phyloP scores from a whole-genome alignment of 1,284 basidiomycete genomes.

The Ganoderma boninense region DNA sequence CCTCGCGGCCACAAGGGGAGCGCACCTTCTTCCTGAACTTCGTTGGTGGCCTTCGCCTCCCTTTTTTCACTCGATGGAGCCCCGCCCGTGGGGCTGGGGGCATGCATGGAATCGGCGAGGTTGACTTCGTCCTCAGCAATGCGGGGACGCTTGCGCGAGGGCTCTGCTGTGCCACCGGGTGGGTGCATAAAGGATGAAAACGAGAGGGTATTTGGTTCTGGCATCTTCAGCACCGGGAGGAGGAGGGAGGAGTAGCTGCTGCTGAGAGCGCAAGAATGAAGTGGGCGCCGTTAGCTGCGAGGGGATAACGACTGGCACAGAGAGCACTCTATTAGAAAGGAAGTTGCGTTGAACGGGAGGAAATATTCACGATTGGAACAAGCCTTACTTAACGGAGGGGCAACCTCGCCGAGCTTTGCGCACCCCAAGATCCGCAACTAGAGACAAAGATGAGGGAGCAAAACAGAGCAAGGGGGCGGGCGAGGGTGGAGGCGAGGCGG shows the following conservation, averaged over 20 bases:
- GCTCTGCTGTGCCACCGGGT: constrained; percentile 13
- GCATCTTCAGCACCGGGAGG: constrained; percentile 15
- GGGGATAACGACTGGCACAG: too few species aligned
- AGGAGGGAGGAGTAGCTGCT: neutral
- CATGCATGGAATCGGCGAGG: neutral
- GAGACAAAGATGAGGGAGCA: too few species aligned
- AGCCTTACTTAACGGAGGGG: too few species aligned
- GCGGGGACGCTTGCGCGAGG: constrained; percentile 32
- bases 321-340: too few species aligned
- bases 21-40: neutral
- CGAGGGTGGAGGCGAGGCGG: too few species aligned
- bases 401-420: too few species aligned
- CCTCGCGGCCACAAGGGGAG: constrained; percentile 4
- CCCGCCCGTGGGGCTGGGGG: neutral
- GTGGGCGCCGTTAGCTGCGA: too few species aligned
- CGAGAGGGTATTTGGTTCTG: constrained; percentile 7
- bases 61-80: constrained; percentile 20
- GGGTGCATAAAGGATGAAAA: neutral
- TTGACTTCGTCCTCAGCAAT: constrained; percentile 16
- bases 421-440: too few species aligned
- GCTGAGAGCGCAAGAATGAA: neutral
- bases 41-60: constrained; percentile 9
- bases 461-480: too few species aligned
- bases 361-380: too few species aligned
- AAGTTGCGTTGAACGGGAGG: too few species aligned